Base-by-base conservation (phyloP, 441 rosid species). In the Cnidoscolus chayamansa region DNA sequence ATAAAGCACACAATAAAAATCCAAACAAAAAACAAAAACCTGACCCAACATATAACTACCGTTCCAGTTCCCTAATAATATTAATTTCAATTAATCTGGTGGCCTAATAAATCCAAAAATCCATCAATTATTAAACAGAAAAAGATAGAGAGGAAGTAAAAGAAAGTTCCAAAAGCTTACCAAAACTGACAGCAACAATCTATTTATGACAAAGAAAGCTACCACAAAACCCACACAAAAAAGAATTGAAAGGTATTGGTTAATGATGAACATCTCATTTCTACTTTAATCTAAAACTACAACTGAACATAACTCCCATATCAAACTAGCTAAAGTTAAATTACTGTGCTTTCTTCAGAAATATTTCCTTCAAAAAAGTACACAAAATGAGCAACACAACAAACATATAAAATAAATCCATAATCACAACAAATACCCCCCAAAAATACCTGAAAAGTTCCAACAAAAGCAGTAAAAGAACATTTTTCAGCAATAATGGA, bases 91-190 rank as follows among this genome's bases (percentile, higher is more conserved):
- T 55, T 45, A 53, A 43, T 25, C 25, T 60, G 45, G 49, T 37
- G 16, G 72, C 40, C 64, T 47, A 43, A 35, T 55, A 75, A 70
- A 56, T 69, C 47, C 59, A 75, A 68, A 75, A 30, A 64, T 12
- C 20, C 4, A 5, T 40, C 72, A 74, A 50, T 43, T 13, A 60
- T 1, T 62, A 54, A 19, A 45, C 17, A 19, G 11, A 56, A 30
- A 54, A 17, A 16, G 62, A 50, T 15, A 51, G 10, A 15, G 43
- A 7, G 7, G 59, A 12, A 31, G 10, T 15, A 10, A 45, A 8
- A 30, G 20, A 37, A 51, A 63, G 59, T 17, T 10, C 30, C 61
- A 74, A 67, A 60, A 40, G 30, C 20, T 35, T 54, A 30, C 47
- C 48, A 37, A 25, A 45, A 67, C 1, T 51, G 65, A 68, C 37